Base-by-base conservation (phyloP, 83 land plant species). In the Diphasiastrum complanatum region DNA sequence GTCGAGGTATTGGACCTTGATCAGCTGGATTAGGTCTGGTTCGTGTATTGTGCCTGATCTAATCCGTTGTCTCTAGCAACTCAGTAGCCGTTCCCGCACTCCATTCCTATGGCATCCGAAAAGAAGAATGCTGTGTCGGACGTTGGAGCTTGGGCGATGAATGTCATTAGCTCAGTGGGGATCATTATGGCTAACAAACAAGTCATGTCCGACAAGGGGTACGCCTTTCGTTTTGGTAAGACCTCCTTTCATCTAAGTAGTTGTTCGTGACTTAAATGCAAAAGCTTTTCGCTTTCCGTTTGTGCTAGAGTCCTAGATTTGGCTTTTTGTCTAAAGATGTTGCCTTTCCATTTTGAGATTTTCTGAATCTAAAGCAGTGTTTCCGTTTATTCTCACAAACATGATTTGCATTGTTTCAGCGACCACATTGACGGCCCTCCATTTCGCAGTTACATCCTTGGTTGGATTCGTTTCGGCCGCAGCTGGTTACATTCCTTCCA, bases 131-230 rank as follows among this genome's bases (percentile, higher is more conserved):
- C 47, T 11, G 51, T 59, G 33, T 59, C 66, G 2, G 66, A 67
- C 29, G 33, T 22, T 19, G 70, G 70, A 47, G 70, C 70, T 4
- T 67, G 70, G 70, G 66, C 52, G 12, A 58, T 67, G 66, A 67
- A 67, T 6, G 28, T 67, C 27, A 58, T 59, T 34, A 67, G 66
- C 70, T 67, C 70, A 10, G 70, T 67, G 64, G 70, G 66, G 38
- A 67, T 67, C 62, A 67, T 67, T 33, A 67, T 67, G 70, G 70
- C 66, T 16, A 67, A 67, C 63, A 67, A 67, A 41, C 70, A 67
- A 45, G 66, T 67, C 25, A 67, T 67, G 70, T 55, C 64, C 32
- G 33, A 28, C 11, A 30, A 26, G 22, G 66, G 66, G 40, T 67
- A 67, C 35, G 37, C 43, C 51, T 67, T 58, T 19, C 29, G 70